These are phyloP conservation scores for Thalia dealbata DNA, from an alignment of 176 grass and related monocot species.

Conservation along the genomic window DNA sequence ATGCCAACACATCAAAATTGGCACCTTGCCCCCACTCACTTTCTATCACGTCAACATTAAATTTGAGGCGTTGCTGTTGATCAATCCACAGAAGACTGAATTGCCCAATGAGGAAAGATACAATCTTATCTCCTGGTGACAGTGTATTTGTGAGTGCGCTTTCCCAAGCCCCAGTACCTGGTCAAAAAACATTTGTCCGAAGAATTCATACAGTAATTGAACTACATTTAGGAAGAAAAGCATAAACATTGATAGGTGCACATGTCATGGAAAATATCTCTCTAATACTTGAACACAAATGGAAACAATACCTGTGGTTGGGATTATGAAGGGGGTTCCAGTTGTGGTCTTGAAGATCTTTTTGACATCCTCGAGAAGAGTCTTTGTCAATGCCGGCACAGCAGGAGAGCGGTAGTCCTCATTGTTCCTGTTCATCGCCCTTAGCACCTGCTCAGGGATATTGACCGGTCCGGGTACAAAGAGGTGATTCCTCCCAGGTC, in stretches of 20 bases:
- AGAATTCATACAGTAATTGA: neutral
- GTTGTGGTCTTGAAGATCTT: constrained; percentile 97
- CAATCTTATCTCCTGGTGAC: constrained; percentile 61
- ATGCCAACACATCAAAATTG: constrained; percentile 49
- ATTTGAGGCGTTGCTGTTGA: constrained; percentile 85
- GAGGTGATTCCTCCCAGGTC: constrained; percentile 79
- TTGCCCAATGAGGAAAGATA: constrained; percentile 82
- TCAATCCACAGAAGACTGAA: constrained; percentile 99
- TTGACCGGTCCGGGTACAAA: constrained; percentile 93
- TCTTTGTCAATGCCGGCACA: constrained; percentile 61
- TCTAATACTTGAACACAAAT: neutral
- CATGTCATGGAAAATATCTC: neutral
- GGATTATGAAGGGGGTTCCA: constrained; percentile 75
- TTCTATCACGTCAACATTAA: constrained; percentile 78
- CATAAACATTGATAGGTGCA: neutral
- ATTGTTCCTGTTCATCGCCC: constrained; percentile 88
- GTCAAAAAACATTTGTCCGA: neutral
- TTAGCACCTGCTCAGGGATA: constrained; percentile 78
- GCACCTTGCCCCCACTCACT: constrained; percentile 81
- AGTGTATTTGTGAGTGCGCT: constrained; percentile 99
- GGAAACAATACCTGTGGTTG: constrained; percentile 47
- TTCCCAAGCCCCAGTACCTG: constrained; percentile 92
- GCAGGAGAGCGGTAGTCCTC: constrained; percentile 98
- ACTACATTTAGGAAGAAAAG: too few relatives aligned
- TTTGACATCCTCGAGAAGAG: constrained; percentile 83